phyloP scores from a whole-genome alignment of 495 filamentous ascomycete species.

The Opeltia flavorubescens region DNA sequence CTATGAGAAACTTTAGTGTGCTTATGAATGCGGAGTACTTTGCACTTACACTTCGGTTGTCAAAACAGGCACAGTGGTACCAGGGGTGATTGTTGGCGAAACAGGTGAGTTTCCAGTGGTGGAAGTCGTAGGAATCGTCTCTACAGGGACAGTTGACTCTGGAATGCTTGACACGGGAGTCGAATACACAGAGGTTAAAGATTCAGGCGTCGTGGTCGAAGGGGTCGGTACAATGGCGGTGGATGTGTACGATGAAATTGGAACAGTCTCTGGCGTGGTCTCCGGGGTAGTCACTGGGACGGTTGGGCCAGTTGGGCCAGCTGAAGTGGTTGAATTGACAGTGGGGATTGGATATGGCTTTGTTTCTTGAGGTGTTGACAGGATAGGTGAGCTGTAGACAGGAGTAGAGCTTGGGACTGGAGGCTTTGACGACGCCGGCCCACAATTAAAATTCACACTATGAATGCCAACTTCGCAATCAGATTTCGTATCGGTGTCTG shows the following conservation, averaged over 20 bases:
- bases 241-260: not conserved
- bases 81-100: not conserved
- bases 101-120: not conserved
- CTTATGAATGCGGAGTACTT: too few species aligned
- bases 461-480: conserved; percentile 60
- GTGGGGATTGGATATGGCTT: conserved; percentile 1
- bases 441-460: conserved; percentile 70
- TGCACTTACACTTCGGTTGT: not conserved
- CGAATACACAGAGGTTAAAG: not conserved
- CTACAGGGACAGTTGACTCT: not conserved
- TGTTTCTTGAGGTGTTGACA: conserved; percentile 1
- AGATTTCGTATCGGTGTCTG: conserved; percentile 34
- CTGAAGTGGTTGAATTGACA: not conserved
- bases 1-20: too few species aligned
- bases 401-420: conserved; percentile 1
- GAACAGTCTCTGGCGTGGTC: not conserved
- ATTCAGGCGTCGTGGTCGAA: not conserved
- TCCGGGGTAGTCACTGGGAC: not conserved
- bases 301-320: not conserved
- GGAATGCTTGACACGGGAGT: not conserved
- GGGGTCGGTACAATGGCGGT: not conserved
- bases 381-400: not conserved
- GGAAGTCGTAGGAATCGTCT: conserved; percentile 1
- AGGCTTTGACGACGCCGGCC: conserved; percentile 16
- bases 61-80: not conserved